phyloP scores from a whole-genome alignment of 2,329 filamentous ascomycete species.

The Trichoderma harzianum region DNA sequence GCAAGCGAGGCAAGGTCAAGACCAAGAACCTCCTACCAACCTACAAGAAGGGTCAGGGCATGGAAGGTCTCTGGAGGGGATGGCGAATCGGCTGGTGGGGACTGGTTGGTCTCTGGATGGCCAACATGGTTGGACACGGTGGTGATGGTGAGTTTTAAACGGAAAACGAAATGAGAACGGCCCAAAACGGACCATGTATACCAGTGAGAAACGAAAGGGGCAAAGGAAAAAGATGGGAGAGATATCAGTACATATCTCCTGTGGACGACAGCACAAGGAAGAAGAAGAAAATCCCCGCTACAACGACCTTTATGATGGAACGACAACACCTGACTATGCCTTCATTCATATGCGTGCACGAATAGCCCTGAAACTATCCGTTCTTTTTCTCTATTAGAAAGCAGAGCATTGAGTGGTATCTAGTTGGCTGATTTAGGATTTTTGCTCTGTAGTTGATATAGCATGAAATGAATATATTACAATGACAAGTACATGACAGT shows the following conservation, averaged over 20 bases:
- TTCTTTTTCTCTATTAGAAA: slow-evolving; percentile 4
- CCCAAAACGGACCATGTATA: slow-evolving; percentile 15
- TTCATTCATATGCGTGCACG: slow-evolving; percentile 12
- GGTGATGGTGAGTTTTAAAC: slow-evolving; percentile 58
- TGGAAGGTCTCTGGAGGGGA: slow-evolving; percentile 66
- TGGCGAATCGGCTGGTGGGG: slow-evolving; percentile 80
- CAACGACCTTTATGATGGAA: slow-evolving; percentile 40
- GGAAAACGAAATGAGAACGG: not conserved
- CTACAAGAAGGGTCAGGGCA: slow-evolving; percentile 61
- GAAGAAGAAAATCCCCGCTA: slow-evolving; percentile 32
- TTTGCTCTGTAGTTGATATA: slow-evolving; percentile 8
- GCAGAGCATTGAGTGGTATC: slow-evolving; percentile 6
- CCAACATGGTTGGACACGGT: slow-evolving; percentile 59
- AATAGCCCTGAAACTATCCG: slow-evolving; percentile 9
- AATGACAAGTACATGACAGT: not conserved
- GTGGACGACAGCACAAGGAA: slow-evolving; percentile 28
- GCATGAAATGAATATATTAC: not conserved
- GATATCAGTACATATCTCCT: not conserved
- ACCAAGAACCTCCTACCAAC: slow-evolving; percentile 30
- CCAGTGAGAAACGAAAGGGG: slow-evolving; percentile 24
- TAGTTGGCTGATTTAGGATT: slow-evolving; percentile 6
- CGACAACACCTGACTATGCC: slow-evolving; percentile 30
- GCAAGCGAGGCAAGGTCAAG: slow-evolving; percentile 34
- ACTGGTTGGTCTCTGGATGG: slow-evolving; percentile 69
- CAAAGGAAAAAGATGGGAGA: not conserved